Conservation (phyloP, 257 asterid species). For the Solanum etuberosum region DNA sequence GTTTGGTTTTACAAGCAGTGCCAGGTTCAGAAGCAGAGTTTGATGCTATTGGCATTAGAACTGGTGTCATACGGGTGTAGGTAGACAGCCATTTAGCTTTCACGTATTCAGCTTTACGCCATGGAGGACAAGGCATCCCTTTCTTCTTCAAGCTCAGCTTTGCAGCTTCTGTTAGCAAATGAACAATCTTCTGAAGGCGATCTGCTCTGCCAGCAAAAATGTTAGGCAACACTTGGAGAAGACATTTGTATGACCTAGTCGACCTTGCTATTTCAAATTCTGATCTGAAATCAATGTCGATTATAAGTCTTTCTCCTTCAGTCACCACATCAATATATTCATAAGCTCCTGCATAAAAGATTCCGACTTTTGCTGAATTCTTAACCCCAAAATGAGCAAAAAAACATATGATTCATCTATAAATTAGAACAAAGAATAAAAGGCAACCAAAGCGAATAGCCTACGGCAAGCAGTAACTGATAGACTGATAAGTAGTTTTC, state of each 20-base stretch:
- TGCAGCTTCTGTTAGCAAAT: slow-evolving; percentile 57
- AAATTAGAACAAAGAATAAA: background rate
- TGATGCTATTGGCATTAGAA: background rate
- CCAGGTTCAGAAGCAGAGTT: background rate
- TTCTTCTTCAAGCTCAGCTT: slow-evolving; percentile 73
- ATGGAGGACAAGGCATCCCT: slow-evolving; percentile 87
- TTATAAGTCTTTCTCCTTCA: slow-evolving; percentile 46
- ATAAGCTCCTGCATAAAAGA: slow-evolving; percentile 42
- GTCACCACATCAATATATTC: slow-evolving; percentile 64
- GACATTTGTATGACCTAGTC: slow-evolving; percentile 46
- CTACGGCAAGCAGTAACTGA: background rate
- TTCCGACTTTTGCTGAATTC: background rate
- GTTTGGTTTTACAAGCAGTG: background rate
- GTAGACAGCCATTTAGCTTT: slow-evolving; percentile 85
- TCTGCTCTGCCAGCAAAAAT: slow-evolving; percentile 63
- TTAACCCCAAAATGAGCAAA: background rate
- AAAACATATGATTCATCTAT: background rate
- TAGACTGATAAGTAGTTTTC: background rate
- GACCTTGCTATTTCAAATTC: slow-evolving; percentile 92
- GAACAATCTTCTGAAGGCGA: slow-evolving; percentile 63
- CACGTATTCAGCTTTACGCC: slow-evolving; percentile 76
- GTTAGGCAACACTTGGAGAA: slow-evolving; percentile 61
- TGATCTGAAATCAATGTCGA: slow-evolving; percentile 79
- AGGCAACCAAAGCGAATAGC: background rate
- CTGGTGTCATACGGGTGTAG: slow-evolving; percentile 21